A percentile compares a stretch with the other conserved stretches of the same genome.
Conservation (phyloP, 495 filamentous ascomycete genomes). For the Aspergillus haitiensis region DNA sequence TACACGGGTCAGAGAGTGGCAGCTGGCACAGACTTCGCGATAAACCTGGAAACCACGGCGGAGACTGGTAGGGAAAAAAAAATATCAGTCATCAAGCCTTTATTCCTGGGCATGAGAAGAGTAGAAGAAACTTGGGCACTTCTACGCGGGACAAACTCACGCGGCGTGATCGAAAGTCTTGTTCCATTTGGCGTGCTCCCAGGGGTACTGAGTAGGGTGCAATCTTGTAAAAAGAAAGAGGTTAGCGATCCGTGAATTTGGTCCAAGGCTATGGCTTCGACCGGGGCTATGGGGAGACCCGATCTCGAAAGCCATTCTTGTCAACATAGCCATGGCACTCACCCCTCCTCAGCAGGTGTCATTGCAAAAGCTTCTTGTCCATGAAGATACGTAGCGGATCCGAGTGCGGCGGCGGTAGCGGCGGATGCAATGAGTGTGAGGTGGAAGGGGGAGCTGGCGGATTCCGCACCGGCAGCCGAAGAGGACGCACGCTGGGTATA, state of each 20-base stretch:
- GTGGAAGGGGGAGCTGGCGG: constrained; percentile 52
- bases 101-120: constrained; percentile 21
- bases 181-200: constrained; percentile 85
- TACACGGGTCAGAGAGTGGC: constrained; percentile 93
- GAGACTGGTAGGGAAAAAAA: constrained; percentile 57
- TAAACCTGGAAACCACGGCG: constrained; percentile 99
- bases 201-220: constrained; percentile 89
- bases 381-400: constrained; percentile 88
- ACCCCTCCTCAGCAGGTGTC: constrained; percentile 98
- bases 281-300: constrained; percentile 32
- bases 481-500: constrained; percentile 46
- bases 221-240: constrained; percentile 56
- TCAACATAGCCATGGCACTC: constrained; percentile 43
- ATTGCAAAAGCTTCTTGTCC: constrained; percentile 81
- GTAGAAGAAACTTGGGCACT: background rate
- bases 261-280: constrained; percentile 26
- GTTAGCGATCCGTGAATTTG: constrained; percentile 17
- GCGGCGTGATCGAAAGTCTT: constrained; percentile 96
- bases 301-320: constrained; percentile 15
- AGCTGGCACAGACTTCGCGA: constrained; percentile 95
- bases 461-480: constrained; percentile 49
- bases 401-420: constrained; percentile 79
- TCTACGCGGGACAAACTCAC: constrained; percentile 55
- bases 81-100: constrained; percentile 27
- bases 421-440: constrained; percentile 79